Evolutionary conservation across 192 early-diverging fungal species (phyloP).

Genomic region (Backusella morwellensis): DNA sequence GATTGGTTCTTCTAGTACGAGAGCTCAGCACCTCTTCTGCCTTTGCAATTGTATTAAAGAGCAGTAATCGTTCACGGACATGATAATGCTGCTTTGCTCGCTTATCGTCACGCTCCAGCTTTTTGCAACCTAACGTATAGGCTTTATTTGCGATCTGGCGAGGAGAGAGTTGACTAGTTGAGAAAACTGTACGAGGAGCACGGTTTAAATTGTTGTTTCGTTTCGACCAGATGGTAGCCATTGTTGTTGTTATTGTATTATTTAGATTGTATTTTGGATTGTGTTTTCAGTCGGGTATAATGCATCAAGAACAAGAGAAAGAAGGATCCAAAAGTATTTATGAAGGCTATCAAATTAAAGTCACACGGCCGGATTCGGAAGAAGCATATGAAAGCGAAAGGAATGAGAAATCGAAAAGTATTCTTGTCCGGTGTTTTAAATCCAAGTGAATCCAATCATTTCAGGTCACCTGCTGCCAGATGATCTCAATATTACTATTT

Average conservation of each 20-base stretch:
- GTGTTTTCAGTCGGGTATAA: constrained; percentile 9
- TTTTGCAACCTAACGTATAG: constrained; percentile 20
- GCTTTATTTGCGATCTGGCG: constrained; percentile 28
- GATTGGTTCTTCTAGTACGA: constrained; percentile 24
- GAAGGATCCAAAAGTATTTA: not conserved
- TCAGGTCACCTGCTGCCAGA: not conserved
- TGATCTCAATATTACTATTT: constrained; percentile 1
- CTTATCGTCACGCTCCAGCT: constrained; percentile 29
- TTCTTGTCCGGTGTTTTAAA: not conserved
- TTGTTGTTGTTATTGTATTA: not conserved
- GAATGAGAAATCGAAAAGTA: not conserved
- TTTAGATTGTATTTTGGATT: not conserved
- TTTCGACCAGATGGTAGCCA: constrained; percentile 15
- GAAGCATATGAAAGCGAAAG: constrained; percentile 7
- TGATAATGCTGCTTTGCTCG: constrained; percentile 15
- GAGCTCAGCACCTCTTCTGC: constrained; percentile 27
- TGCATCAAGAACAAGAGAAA: constrained; percentile 2
- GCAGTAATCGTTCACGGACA: constrained; percentile 20
- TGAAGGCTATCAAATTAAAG: not conserved
- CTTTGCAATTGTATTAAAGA: constrained; percentile 17
- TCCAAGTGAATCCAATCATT: not conserved
- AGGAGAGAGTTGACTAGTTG: constrained; percentile 13
- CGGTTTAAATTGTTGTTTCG: constrained; percentile 9
- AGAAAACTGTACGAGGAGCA: constrained; percentile 12
- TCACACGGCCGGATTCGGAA: constrained; percentile 4